Percentiles rank a stretch among this genome's conserved stretches.
Evolutionary conservation across 73 alveolate species (phyloP).

Genomic region (Paramecium pentaurelia): DNA sequence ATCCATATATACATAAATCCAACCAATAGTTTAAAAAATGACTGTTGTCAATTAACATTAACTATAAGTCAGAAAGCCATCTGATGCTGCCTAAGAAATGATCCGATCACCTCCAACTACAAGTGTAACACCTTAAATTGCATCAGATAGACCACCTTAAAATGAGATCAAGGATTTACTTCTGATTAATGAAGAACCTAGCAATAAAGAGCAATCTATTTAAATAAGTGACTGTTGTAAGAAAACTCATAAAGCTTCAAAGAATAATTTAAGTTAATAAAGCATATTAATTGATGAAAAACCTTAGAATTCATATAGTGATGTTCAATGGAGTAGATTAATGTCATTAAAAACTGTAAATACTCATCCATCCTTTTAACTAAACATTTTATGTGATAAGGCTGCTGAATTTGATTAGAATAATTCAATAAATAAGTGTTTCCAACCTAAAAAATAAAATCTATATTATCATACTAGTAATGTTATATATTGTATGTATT

Average conservation of each 20-base stretch:
- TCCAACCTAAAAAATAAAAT: background rate
- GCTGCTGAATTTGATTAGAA: background rate
- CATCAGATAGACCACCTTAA: background rate
- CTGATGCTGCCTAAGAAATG: background rate
- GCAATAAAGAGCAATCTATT: background rate
- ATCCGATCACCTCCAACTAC: background rate
- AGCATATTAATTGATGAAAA: background rate
- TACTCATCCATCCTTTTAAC: background rate
- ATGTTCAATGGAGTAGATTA: constrained; percentile 22
- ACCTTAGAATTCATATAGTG: background rate
- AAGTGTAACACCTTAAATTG: constrained; percentile 20
- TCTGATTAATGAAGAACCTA: constrained; percentile 40
- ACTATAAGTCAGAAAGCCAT: constrained; percentile 13
- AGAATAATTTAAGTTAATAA: background rate
- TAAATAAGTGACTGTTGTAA: background rate
- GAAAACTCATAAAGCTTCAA: background rate
- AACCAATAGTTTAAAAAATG: constrained; percentile 29
- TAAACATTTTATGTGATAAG: background rate
- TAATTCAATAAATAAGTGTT: background rate
- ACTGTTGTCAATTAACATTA: background rate
- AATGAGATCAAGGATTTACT: background rate
- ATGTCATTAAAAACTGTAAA: background rate
- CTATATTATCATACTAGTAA: background rate
- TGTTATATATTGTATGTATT: background rate
- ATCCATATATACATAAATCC: background rate